Evolutionary conservation across 75 land plant genomes (phyloP), one percentile per base, ranked within the genome.

Genomic region (Pinus albicaulis): DNA sequence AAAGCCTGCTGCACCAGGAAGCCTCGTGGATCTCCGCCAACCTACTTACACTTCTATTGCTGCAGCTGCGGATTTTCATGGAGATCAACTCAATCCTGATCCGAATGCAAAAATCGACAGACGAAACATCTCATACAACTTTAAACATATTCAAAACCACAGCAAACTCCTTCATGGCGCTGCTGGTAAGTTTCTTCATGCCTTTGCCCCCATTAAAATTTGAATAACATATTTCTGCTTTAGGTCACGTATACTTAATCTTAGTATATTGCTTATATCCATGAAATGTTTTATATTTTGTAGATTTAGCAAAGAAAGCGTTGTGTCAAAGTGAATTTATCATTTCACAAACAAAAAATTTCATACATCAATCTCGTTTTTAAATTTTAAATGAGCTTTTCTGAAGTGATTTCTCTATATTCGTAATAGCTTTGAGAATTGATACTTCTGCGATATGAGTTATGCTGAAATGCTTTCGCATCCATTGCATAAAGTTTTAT

Each of bases 1-100:
- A 23, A 59, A 77, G 20, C 83, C 82, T 28, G 8, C 57, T 6
- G 3, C 75, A 25, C 65, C 65, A 62, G 69, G 20, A 65, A 34
- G 41, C 36, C 56, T 57, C 72, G 69, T 8, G 64, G 11, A 20
- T 59, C 71, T 22, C 62, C 73, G 14, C 81, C 41, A 77, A 71
- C 55, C 56, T 55, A 53, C 80, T 5, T 26, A 23, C 41, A 52
- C 74, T 72, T 11, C 66, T 16, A 69, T 55, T 56, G 41, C 62
- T 56, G 61, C 59, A 31, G 59, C 74, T 26, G 25, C 56, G 6
- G 34, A 44, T 72, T 72, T 72, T 22, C 48, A 1, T 17, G 71
- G 71, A 7, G 12, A n/a, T 36, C 48, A 36, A 22, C 52, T 48
- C 52, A 48, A 48, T 48, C 11, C 52, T 48, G 52, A 48, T 48